phyloP scores from a whole-genome alignment of 148 eudicot species.

The Fallopia convolvulus region DNA sequence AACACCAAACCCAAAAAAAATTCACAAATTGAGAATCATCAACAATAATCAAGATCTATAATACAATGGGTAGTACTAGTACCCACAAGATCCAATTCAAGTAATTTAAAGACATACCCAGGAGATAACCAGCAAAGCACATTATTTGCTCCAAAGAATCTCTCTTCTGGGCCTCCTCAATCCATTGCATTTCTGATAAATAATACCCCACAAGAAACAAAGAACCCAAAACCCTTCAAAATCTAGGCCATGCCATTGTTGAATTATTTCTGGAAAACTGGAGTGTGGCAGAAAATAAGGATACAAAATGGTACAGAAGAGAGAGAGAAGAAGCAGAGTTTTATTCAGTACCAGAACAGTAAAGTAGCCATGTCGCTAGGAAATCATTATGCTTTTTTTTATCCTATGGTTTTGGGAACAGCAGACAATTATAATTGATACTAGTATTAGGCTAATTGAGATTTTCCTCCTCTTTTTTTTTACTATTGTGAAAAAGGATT shows the following conservation, averaged over 20 bases:
- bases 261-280: conserved; percentile 6
- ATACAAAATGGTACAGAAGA: conserved; percentile 3
- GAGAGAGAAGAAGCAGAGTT: not conserved
- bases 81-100: not conserved
- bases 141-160: not conserved
- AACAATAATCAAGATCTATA: not conserved
- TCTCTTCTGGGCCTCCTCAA: conserved; percentile 1
- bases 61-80: no score
- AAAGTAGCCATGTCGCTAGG: conserved; percentile 4
- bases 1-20: not conserved
- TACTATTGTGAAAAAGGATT: not conserved
- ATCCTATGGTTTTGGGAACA: not conserved
- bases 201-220: not conserved
- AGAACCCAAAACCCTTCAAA: not conserved
- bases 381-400: not conserved
- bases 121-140: not conserved
- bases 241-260: conserved; percentile 6
- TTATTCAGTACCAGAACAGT: not conserved
- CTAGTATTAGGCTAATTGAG: not conserved
- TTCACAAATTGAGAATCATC: not conserved
- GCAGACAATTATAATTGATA: not conserved
- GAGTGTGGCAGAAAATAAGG: not conserved
- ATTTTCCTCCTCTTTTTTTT: not conserved
- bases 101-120: conserved; percentile 5
- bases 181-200: not conserved